Conservation (phyloP, 805 yeast species). For the Crinitomyces ghanaensis region DNA sequence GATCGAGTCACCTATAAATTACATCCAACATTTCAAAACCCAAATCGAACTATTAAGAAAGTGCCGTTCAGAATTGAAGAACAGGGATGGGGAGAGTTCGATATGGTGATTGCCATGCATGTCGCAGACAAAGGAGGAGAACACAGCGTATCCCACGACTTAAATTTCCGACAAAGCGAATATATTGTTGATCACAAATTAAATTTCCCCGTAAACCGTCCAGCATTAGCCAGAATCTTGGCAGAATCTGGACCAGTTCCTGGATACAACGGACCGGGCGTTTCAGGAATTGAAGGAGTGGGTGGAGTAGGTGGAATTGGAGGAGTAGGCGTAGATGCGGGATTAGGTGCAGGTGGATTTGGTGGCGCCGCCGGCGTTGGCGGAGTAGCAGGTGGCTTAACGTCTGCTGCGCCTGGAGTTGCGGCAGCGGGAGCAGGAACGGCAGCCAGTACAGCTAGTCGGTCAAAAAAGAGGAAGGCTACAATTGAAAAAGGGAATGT, state of each 20-base stretch:
- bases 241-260: conserved; percentile 80
- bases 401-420: too few relatives aligned
- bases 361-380: too few relatives aligned
- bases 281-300: conserved; percentile 11
- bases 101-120: conserved; percentile 67
- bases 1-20: conserved; percentile 88
- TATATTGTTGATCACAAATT: conserved; percentile 71
- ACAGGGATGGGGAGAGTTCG: conserved; percentile 98
- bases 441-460: too few relatives aligned
- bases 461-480: conserved; percentile 26
- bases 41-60: conserved; percentile 55
- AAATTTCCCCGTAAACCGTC: conserved; percentile 65
- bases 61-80: conserved; percentile 83
- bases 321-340: conserved; percentile 28
- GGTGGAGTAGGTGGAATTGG: conserved; percentile 23
- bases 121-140: conserved; percentile 83
- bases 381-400: too few relatives aligned
- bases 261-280: conserved; percentile 25
- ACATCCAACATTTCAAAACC: conserved; percentile 92
- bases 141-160: conserved; percentile 74
- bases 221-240: conserved; percentile 56
- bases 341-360: too few relatives aligned
- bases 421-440: too few relatives aligned
- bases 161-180: conserved; percentile 68
- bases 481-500: conserved; percentile 44